Percentiles rank a stretch among this genome's conserved stretches.
Conservation (phyloP, 164 flowering plant species). For the Brasenia schreberi region DNA sequence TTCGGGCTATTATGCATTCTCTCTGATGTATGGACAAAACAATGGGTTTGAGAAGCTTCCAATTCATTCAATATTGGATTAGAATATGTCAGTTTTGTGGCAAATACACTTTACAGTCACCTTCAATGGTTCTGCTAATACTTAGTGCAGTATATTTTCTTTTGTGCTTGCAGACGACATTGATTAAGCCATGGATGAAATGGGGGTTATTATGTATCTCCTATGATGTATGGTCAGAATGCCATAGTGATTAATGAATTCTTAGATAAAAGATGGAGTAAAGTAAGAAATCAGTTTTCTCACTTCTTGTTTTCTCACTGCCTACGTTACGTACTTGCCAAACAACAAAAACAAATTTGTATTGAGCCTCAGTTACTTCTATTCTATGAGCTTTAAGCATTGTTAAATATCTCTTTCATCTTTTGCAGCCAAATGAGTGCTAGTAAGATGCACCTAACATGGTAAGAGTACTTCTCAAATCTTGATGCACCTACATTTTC, state of each 20-base stretch:
- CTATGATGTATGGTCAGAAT: slow-evolving; percentile 22
- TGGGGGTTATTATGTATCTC: slow-evolving; percentile 27
- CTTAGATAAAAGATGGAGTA: slow-evolving; percentile 13
- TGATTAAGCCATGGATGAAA: slow-evolving; percentile 16
- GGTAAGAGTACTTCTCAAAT: background rate
- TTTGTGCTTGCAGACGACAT: slow-evolving; percentile 14
- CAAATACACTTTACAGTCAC: too few relatives aligned
- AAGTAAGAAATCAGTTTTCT: too few relatives aligned
- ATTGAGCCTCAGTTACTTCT: background rate
- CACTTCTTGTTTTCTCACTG: too few relatives aligned
- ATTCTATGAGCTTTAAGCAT: background rate
- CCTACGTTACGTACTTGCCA: background rate
- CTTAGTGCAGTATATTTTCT: background rate
- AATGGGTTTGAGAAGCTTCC: too few relatives aligned
- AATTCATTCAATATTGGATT: background rate
- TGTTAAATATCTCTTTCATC: background rate
- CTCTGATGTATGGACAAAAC: background rate
- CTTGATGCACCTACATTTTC: background rate
- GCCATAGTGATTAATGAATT: slow-evolving; percentile 20
- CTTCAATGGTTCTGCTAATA: too few relatives aligned
- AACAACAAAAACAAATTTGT: background rate
- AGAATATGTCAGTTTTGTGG: too few relatives aligned
- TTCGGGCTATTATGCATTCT: background rate
- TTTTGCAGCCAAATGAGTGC: background rate
- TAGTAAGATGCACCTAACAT: background rate